Conservation (phyloP, 345 rosid genomes). For the Trapa bicornis region DNA sequence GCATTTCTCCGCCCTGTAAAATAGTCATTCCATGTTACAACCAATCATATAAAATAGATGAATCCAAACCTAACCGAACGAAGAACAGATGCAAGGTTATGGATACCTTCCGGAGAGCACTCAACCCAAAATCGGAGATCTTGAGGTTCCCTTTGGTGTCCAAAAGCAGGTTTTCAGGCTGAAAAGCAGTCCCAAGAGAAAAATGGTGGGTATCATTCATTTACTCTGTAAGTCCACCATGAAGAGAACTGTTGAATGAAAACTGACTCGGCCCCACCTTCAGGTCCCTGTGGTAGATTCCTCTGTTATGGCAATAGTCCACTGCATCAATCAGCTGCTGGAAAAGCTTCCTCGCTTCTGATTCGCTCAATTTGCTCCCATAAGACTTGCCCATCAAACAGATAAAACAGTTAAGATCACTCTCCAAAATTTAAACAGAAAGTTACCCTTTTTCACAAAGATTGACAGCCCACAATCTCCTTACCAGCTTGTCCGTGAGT, state of each 20-base stretch:
- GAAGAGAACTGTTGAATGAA: background rate
- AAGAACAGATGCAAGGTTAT: background rate
- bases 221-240: background rate
- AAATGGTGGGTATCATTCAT: too few species aligned
- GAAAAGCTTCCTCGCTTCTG: conserved; percentile 65
- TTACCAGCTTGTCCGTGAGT: conserved; percentile 73
- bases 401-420: background rate
- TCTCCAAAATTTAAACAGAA: background rate
- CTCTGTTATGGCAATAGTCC: conserved; percentile 78
- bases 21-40: background rate
- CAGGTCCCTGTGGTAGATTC: conserved; percentile 82
- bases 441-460: background rate
- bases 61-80: background rate
- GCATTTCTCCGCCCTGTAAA: conserved; percentile 59
- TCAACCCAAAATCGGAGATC: conserved; percentile 84
- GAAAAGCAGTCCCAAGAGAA: conserved; percentile 5
- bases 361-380: conserved; percentile 39
- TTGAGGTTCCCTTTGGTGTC: conserved; percentile 62
- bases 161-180: conserved; percentile 87
- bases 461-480: background rate
- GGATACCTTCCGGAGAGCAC: conserved; percentile 56
- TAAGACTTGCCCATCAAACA: conserved; percentile 25
- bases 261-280: conserved; percentile 29
- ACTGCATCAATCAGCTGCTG: conserved; percentile 84
- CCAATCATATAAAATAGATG: background rate